Conservation (phyloP, 306 rosid genomes). For the Pterocarpus santalinus region DNA sequence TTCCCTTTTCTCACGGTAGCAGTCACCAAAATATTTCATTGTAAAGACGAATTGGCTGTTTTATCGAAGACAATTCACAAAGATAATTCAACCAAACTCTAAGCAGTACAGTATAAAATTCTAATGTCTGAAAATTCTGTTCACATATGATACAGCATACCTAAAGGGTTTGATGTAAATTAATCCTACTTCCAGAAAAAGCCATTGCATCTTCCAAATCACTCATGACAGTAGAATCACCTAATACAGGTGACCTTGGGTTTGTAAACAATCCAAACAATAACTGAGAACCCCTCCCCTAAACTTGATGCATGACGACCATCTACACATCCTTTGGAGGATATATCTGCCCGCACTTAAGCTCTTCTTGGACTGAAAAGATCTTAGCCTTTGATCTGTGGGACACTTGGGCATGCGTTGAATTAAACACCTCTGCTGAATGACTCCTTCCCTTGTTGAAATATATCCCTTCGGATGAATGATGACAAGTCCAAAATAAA, state of each 20-base stretch:
- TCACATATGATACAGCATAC: conserved; percentile 52
- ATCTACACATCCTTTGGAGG: conserved; percentile 7
- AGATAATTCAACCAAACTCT: conserved; percentile 47
- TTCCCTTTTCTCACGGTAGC: neutral
- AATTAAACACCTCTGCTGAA: conserved; percentile 2
- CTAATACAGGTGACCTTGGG: conserved; percentile 35
- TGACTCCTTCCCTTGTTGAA: conserved; percentile 41
- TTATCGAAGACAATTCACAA: conserved; percentile 19
- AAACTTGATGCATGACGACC: conserved; percentile 43
- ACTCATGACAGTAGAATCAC: conserved; percentile 47
- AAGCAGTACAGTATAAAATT: conserved; percentile 49
- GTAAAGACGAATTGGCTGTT: neutral
- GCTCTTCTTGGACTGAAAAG: conserved; percentile 1
- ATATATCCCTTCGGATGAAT: conserved; percentile 38
- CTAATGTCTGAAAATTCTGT: conserved; percentile 44
- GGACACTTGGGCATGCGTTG: conserved; percentile 22
- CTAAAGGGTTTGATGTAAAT: conserved; percentile 36
- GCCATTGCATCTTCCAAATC: conserved; percentile 54
- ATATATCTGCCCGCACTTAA: neutral
- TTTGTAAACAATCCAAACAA: conserved; percentile 38
- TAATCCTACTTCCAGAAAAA: conserved; percentile 49
- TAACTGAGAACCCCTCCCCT: conserved; percentile 53
- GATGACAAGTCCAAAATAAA: conserved; percentile 35
- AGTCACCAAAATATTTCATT: neutral
- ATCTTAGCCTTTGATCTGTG: conserved; percentile 24